Conservation (phyloP, 129 eudicot species). For the Kitagawia praeruptora region DNA sequence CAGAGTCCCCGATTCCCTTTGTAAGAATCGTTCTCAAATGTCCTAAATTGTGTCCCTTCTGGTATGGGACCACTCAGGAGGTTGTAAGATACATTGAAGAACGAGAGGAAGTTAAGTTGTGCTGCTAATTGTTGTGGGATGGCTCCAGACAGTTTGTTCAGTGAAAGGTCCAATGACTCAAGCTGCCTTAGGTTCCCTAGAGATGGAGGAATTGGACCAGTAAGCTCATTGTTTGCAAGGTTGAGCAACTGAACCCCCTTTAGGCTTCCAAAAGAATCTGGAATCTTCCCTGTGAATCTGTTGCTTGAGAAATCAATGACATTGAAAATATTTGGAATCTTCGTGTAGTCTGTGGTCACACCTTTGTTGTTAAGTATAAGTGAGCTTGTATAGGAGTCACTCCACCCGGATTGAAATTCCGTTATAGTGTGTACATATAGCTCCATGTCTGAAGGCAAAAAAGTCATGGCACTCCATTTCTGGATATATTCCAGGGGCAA, state of each 20-base stretch:
- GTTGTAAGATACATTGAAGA: slow-evolving; percentile 21
- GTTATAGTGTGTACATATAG: neutral
- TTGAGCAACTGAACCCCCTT: slow-evolving; percentile 17
- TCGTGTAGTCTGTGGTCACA: neutral
- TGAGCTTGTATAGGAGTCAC: slow-evolving; percentile 14
- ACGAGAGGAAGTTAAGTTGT: slow-evolving; percentile 10
- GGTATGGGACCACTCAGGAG: slow-evolving; percentile 24
- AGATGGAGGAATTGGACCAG: slow-evolving; percentile 20
- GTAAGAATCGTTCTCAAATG: slow-evolving; percentile 17
- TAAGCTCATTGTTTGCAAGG: slow-evolving; percentile 24
- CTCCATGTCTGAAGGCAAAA: neutral
- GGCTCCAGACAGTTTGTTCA: slow-evolving; percentile 18
- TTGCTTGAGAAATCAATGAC: slow-evolving; percentile 21
- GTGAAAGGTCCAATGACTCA: slow-evolving; percentile 20
- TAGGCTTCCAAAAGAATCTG: slow-evolving; percentile 15
- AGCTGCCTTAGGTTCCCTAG: slow-evolving; percentile 15
- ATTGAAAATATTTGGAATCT: slow-evolving; percentile 10
- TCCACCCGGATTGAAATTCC: neutral
- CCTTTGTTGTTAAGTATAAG: slow-evolving; percentile 15
- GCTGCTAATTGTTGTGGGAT: slow-evolving; percentile 15
- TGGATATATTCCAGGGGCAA: slow-evolving; percentile 6
- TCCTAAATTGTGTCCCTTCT: slow-evolving; percentile 19
- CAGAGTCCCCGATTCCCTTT: slow-evolving; percentile 19
- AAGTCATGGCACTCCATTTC: slow-evolving; percentile 11
- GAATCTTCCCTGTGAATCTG: slow-evolving; percentile 17